phyloP scores from a whole-genome alignment of 495 filamentous ascomycete species.

The Neurospora sp. region DNA sequence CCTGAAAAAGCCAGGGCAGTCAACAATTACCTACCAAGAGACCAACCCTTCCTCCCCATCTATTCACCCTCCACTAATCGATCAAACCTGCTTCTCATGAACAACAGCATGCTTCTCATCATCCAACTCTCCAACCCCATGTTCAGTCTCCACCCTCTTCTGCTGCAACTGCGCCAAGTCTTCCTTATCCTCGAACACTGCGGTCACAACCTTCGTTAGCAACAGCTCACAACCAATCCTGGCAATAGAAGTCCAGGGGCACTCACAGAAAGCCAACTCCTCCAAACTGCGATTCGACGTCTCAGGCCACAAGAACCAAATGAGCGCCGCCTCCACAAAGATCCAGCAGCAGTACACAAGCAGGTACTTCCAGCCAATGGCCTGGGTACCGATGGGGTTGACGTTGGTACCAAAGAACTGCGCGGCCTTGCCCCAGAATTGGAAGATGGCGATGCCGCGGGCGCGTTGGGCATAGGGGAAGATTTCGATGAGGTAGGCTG shows the following conservation, averaged over 20 bases:
- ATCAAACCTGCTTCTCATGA: not conserved
- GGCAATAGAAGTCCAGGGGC: not conserved
- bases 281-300: conserved; percentile 52
- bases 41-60: not conserved
- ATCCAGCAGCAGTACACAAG: conserved; percentile 48
- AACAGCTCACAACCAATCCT: not conserved
- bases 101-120: not conserved
- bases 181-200: conserved; percentile 18
- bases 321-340: conserved; percentile 42
- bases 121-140: not conserved
- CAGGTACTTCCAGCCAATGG: conserved; percentile 50
- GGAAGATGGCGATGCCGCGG: conserved; percentile 54
- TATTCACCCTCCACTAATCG: not conserved
- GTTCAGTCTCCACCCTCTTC: not conserved
- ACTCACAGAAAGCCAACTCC: conserved; percentile 55
- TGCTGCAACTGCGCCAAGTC: conserved; percentile 9
- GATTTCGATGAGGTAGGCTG: conserved; percentile 53
- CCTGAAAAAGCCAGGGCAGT: not conserved
- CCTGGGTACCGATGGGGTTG: conserved; percentile 54
- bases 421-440: conserved; percentile 46
- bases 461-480: conserved; percentile 54
- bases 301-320: conserved; percentile 58
- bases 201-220: not conserved
- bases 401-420: conserved; percentile 46
- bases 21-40: not conserved